Conservation (phyloP, 2,329 filamentous ascomycete genomes). For the Epicoccum sorghinum region DNA sequence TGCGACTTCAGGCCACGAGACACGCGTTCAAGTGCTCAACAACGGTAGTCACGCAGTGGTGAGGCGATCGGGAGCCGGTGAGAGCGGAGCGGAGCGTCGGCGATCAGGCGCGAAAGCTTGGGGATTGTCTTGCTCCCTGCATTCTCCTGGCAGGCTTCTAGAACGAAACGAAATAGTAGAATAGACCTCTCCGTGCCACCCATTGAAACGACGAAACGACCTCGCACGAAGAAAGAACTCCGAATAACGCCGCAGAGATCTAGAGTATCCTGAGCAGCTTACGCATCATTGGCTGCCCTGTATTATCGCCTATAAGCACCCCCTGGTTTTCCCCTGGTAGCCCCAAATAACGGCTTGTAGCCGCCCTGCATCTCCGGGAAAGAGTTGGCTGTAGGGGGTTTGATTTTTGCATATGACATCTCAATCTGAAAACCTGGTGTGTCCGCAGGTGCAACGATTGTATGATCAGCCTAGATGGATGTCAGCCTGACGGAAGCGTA, state of each 20-base stretch:
- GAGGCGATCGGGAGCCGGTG: constrained; percentile 6
- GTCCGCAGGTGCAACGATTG: constrained; percentile 37
- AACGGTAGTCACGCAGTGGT: neutral
- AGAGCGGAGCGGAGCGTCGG: constrained; percentile 9
- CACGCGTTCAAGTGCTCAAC: constrained; percentile 1
- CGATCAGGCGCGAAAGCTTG: constrained; percentile 8
- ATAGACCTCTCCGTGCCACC: neutral
- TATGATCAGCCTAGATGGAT: constrained; percentile 44
- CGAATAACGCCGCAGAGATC: constrained; percentile 1
- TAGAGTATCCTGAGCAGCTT: neutral
- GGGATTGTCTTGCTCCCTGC: constrained; percentile 10
- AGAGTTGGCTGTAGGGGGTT: constrained; percentile 37
- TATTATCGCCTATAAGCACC: constrained; percentile 4
- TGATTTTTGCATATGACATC: constrained; percentile 48
- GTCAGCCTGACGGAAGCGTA: neutral
- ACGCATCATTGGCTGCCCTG: neutral
- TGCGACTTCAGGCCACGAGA: constrained; percentile 2
- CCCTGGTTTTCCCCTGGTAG: constrained; percentile 13
- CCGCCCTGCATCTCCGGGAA: constrained; percentile 21
- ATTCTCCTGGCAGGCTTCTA: constrained; percentile 9
- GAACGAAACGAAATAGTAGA: constrained; percentile 7
- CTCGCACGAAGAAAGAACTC: neutral
- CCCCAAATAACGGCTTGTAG: constrained; percentile 14
- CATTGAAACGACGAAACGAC: neutral
- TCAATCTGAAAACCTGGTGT: constrained; percentile 49